A percentile compares a stretch with the other conserved stretches of the same genome.
These are phyloP conservation scores for Cystobasidium sp. DNA, from an alignment of 1,284 basidiomycete species.

Conservation along the genomic window DNA sequence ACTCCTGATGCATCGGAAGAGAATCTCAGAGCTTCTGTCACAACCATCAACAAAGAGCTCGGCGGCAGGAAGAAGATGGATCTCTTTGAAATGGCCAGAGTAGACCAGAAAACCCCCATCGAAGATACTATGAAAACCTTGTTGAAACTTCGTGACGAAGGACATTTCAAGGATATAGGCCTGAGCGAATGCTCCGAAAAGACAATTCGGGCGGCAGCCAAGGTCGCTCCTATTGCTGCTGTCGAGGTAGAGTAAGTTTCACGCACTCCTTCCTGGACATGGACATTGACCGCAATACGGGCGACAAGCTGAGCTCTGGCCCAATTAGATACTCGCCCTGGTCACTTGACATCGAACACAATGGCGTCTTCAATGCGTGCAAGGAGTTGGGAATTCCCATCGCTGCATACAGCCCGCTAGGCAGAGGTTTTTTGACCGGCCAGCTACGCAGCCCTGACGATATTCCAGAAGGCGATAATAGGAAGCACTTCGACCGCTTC, in stretches of 20 bases:
- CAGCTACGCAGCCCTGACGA: constrained; percentile 63
- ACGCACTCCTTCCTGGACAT: too few relatives aligned
- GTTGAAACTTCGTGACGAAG: constrained; percentile 50
- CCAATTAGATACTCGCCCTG: constrained; percentile 57
- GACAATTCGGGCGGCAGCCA: constrained; percentile 50
- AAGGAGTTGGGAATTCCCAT: constrained; percentile 63
- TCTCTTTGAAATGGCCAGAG: constrained; percentile 51
- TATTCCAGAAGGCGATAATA: constrained; percentile 63
- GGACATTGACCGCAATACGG: background rate
- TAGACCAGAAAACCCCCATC: constrained; percentile 35
- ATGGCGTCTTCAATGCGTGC: constrained; percentile 57
- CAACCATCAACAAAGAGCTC: constrained; percentile 50
- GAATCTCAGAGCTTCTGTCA: constrained; percentile 47
- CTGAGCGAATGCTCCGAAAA: constrained; percentile 52
- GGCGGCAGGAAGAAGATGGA: constrained; percentile 53
- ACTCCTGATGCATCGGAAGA: constrained; percentile 46
- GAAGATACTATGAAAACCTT: constrained; percentile 50
- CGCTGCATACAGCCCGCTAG: constrained; percentile 69
- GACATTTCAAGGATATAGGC: constrained; percentile 54
- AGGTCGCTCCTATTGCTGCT: constrained; percentile 49
- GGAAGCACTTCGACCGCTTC: constrained; percentile 56
- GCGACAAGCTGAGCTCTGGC: background rate
- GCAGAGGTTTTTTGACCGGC: constrained; percentile 68
- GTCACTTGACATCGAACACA: constrained; percentile 59
- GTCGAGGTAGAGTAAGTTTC: constrained; percentile 52